Conservation (phyloP, 2,329 filamentous ascomycete species). For the Chrysoporthe austroafricana region DNA sequence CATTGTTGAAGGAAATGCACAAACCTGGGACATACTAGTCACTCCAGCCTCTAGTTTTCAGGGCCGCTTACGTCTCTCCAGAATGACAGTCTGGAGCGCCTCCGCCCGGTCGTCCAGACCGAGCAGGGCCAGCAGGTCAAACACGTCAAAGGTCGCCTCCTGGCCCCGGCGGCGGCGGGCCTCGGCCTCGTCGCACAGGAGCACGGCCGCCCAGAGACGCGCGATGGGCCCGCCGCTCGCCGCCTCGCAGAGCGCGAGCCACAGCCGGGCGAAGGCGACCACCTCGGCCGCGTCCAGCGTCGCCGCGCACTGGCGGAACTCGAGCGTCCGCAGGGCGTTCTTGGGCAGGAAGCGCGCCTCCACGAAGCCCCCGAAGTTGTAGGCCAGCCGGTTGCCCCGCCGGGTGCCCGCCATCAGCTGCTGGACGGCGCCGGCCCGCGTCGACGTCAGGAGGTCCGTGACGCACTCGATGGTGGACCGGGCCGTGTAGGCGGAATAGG, state of each 20-base stretch:
- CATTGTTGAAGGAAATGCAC: background rate
- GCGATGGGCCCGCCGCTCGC: background rate
- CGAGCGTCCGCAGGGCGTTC: background rate
- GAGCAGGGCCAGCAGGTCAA: constrained; percentile 4
- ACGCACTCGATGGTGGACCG: background rate
- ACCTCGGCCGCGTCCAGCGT: constrained; percentile 6
- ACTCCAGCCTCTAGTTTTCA: background rate
- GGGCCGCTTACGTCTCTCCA: background rate
- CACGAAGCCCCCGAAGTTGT: background rate
- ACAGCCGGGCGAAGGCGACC: constrained; percentile 7
- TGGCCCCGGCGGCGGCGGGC: background rate
- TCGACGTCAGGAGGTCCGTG: background rate
- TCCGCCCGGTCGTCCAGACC: background rate
- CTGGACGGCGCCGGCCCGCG: background rate
- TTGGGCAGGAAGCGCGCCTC: background rate
- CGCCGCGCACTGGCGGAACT: constrained; percentile 8
- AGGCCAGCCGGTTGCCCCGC: background rate
- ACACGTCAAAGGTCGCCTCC: background rate
- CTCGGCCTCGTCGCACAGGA: background rate
- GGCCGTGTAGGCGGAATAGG: too few relatives aligned
- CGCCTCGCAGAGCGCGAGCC: background rate
- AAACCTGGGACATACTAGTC: background rate
- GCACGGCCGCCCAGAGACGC: background rate
- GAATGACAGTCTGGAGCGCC: background rate
- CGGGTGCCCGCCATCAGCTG: background rate